Evolutionary conservation across 495 filamentous ascomycete species (phyloP).

Genomic region (Talaromyces proteolyticus): DNA sequence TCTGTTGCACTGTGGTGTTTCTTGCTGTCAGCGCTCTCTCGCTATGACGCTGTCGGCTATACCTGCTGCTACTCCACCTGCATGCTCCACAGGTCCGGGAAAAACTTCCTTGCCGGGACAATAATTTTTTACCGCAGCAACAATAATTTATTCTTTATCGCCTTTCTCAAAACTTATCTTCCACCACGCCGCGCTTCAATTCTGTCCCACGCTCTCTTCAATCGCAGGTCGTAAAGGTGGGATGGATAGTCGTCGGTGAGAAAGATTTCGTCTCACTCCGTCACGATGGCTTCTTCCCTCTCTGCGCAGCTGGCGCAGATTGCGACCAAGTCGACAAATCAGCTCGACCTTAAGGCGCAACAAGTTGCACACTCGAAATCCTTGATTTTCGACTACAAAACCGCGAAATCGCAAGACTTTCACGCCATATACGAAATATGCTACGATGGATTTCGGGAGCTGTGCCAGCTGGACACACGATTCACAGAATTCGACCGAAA

Average conservation of each 20-base stretch:
- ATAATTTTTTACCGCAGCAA: slow-evolving; percentile 5
- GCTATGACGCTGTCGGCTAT: slow-evolving; percentile 1
- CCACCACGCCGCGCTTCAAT: not conserved
- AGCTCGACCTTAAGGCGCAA: slow-evolving; percentile 84
- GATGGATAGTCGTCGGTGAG: not conserved
- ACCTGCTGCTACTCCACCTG: slow-evolving; percentile 2
- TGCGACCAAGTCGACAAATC: slow-evolving; percentile 67
- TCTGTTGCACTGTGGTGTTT: too few relatives aligned
- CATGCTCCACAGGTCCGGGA: slow-evolving; percentile 4
- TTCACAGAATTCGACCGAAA: slow-evolving; percentile 63
- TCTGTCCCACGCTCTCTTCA: not conserved
- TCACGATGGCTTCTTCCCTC: slow-evolving; percentile 71
- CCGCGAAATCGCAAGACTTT: slow-evolving; percentile 80
- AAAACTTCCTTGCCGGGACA: slow-evolving; percentile 8
- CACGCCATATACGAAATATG: slow-evolving; percentile 83
- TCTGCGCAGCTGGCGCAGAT: slow-evolving; percentile 76
- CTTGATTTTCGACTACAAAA: slow-evolving; percentile 76
- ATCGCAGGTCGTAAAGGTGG: not conserved
- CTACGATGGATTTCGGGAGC: slow-evolving; percentile 78
- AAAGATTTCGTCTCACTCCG: slow-evolving; percentile 2
- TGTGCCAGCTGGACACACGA: slow-evolving; percentile 76
- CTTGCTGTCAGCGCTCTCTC: too few relatives aligned
- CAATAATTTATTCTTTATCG: too few relatives aligned
- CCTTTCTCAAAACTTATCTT: not conserved
- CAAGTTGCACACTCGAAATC: slow-evolving; percentile 86